Evolutionary conservation across 352 stramenopile species (phyloP).

Genomic region (Phytophthora colocasiae): DNA sequence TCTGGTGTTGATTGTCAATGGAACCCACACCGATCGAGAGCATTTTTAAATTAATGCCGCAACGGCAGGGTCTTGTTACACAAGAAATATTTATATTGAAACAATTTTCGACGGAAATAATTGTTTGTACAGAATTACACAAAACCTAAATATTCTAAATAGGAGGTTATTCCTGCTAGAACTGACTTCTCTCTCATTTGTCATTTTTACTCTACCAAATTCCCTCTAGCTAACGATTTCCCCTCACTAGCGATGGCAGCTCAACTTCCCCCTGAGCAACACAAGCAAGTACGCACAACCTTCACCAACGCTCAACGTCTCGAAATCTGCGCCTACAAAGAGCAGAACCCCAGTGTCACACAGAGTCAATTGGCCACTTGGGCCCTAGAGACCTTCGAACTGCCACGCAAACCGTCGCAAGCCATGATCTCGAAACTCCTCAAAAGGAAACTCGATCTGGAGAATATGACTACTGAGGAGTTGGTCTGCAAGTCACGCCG

Average conservation of each 20-base stretch:
- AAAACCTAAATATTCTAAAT: not conserved
- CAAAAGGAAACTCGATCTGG: constrained; percentile 35
- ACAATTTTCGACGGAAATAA: too few species aligned
- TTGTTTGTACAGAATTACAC: too few species aligned
- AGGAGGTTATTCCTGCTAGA: not conserved
- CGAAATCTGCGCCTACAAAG: constrained; percentile 32
- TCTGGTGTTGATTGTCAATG: too few species aligned
- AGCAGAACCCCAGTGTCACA: constrained; percentile 29
- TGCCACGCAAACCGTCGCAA: constrained; percentile 39
- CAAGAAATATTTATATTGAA: too few species aligned
- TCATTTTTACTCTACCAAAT: not conserved
- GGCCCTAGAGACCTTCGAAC: constrained; percentile 24
- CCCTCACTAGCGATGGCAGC: constrained; percentile 25
- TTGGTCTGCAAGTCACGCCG: constrained; percentile 34
- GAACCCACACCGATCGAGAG: too few species aligned
- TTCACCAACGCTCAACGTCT: constrained; percentile 45
- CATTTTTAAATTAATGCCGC: not conserved
- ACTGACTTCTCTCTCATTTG: constrained; percentile 15
- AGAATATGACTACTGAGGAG: constrained; percentile 32
- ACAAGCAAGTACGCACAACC: constrained; percentile 13
- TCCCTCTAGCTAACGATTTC: not conserved
- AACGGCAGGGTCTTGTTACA: too few species aligned
- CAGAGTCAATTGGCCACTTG: constrained; percentile 32
- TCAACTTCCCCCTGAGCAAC: constrained; percentile 1
- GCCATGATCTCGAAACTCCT: constrained; percentile 47